Conservation (phyloP, 768 basidiomycete genomes). For the Boletus rex-veris region DNA sequence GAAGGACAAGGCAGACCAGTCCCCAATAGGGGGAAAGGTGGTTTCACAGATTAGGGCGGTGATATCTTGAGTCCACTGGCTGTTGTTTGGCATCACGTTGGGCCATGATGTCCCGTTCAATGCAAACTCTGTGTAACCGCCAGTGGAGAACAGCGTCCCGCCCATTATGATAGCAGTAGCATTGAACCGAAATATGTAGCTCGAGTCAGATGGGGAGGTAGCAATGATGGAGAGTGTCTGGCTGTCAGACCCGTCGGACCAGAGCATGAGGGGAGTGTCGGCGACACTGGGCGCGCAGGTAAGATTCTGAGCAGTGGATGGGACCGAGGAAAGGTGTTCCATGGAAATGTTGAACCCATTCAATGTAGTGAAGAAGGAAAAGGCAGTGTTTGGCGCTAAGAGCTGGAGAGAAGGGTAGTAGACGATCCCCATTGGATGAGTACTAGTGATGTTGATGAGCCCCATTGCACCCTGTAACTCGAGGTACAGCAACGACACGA, state of each 20-base stretch:
- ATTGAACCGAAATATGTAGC: conserved; percentile 1
- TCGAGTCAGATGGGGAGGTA: neutral
- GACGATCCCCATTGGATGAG: neutral
- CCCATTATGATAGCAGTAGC: conserved; percentile 7
- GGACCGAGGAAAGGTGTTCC: conserved; percentile 9
- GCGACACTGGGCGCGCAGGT: neutral
- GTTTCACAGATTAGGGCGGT: conserved; percentile 12
- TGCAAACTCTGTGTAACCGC: conserved; percentile 6
- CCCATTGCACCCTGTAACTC: neutral
- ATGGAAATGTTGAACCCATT: conserved; percentile 16
- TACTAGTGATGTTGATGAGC: conserved; percentile 7
- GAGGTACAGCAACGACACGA: conserved; percentile 1
- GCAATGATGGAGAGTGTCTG: conserved; percentile 9
- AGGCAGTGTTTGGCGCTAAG: neutral
- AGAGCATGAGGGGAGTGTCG: neutral
- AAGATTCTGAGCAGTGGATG: conserved; percentile 8
- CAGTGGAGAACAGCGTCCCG: conserved; percentile 5
- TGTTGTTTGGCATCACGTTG: conserved; percentile 3
- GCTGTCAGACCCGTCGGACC: conserved; percentile 3
- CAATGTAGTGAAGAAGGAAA: conserved; percentile 1
- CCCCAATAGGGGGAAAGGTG: neutral
- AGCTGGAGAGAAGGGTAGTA: conserved; percentile 13
- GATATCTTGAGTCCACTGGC: conserved; percentile 19
- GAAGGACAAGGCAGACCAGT: neutral
- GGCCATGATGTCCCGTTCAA: conserved; percentile 13